Evolutionary conservation across 2,329 filamentous ascomycete species (phyloP).

Genomic region (Fusarium sarcochroum): DNA sequence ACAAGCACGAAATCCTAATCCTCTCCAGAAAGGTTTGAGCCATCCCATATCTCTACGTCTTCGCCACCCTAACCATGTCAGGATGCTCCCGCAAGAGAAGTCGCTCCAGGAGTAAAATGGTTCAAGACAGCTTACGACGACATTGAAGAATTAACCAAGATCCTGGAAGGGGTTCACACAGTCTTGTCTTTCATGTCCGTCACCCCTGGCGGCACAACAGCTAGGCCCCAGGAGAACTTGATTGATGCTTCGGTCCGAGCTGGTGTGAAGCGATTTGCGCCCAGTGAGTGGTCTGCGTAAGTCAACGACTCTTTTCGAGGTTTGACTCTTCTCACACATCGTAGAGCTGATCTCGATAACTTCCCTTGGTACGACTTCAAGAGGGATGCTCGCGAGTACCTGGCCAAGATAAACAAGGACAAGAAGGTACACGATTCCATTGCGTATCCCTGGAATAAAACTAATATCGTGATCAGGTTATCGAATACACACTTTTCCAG

Average conservation of each 20-base stretch:
- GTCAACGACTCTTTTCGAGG: fast-evolving
- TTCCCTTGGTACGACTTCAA: conserved; percentile 55
- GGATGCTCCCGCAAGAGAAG: conserved; percentile 20
- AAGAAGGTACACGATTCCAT: conserved; percentile 52
- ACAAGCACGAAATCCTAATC: conserved; percentile 67
- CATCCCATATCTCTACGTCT: neutral
- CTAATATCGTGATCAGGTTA: no score
- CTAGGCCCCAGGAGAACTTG: conserved; percentile 55
- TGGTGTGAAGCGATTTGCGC: conserved; percentile 72
- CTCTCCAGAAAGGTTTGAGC: conserved; percentile 62
- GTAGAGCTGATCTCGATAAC: conserved; percentile 27
- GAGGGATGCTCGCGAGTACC: conserved; percentile 62
- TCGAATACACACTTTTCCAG: conserved; percentile 71
- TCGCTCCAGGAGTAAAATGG: conserved; percentile 23
- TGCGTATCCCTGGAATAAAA: no score
- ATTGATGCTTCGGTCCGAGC: conserved; percentile 70
- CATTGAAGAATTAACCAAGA: conserved; percentile 50
- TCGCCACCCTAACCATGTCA: neutral
- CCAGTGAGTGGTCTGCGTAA: conserved; percentile 69
- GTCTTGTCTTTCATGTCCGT: conserved; percentile 66
- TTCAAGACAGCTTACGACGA: conserved; percentile 53
- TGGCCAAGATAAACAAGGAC: conserved; percentile 64
- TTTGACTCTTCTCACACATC: neutral
- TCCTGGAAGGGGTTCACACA: conserved; percentile 64
- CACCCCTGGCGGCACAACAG: conserved; percentile 47